Percentiles rank a stretch among this genome's conserved stretches.
phyloP scores from a whole-genome alignment of 768 basidiomycete species.

The Tephrocybe rancida region DNA sequence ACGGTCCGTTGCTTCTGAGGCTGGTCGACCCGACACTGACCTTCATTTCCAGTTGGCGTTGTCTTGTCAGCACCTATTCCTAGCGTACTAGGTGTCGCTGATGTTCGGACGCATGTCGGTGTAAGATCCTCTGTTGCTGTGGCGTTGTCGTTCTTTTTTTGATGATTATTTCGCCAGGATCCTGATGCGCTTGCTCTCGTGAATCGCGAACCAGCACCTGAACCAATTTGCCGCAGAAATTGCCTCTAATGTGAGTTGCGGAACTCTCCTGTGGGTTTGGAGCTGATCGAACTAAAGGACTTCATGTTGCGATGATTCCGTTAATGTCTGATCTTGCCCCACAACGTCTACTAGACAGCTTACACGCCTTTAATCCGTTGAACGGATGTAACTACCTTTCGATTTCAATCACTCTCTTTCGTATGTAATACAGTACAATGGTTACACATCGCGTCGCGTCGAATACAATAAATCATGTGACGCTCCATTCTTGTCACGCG shows the following conservation, averaged over 20 bases:
- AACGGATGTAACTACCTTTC: neutral
- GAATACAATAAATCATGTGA: neutral
- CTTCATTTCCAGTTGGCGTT: slow-evolving; percentile 3
- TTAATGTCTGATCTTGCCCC: neutral
- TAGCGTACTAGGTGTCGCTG: neutral
- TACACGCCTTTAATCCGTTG: neutral
- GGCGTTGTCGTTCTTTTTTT: neutral
- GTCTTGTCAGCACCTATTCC: slow-evolving; percentile 10
- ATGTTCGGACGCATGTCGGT: neutral
- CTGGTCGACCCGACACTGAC: neutral
- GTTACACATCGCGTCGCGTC: no score
- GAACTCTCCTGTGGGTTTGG: no score
- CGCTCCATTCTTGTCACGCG: neutral
- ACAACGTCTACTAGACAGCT: neutral
- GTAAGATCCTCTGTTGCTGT: neutral
- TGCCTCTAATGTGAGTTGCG: slow-evolving; percentile 11
- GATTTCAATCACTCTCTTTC: neutral
- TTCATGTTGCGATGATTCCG: no score
- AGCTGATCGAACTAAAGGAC: no score
- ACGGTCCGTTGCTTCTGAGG: slow-evolving; percentile 1
- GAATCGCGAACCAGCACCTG: slow-evolving; percentile 8
- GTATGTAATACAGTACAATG: no score
- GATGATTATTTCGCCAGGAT: neutral
- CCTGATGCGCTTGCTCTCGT: neutral
- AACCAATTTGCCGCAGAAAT: slow-evolving; percentile 15